Conservation (phyloP, 495 filamentous ascomycete species). For the Tuber umbilicatum region DNA sequence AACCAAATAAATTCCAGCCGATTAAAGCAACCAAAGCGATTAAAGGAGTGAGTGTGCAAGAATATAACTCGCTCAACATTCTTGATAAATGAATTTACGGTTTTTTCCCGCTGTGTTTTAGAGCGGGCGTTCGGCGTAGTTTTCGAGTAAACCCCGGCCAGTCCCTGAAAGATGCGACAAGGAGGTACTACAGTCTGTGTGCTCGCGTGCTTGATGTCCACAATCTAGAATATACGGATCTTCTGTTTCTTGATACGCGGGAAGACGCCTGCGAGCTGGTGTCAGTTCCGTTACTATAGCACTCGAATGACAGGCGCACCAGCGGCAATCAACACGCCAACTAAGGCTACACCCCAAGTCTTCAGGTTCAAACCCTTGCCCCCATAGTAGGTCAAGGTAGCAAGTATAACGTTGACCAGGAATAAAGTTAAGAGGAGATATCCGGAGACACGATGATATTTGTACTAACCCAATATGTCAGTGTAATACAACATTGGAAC, state of each 20-base stretch:
- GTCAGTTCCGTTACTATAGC: background rate
- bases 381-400: slow-evolving; percentile 67
- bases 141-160: background rate
- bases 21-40: background rate
- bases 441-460: slow-evolving; percentile 76
- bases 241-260: slow-evolving; percentile 79
- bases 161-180: background rate
- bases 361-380: slow-evolving; percentile 57
- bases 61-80: background rate
- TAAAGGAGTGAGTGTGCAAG: background rate
- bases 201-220: background rate
- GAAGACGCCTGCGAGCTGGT: slow-evolving; percentile 52
- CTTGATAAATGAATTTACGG: background rate
- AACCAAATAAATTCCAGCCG: background rate
- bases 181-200: background rate
- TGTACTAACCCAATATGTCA: slow-evolving; percentile 50
- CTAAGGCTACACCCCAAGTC: slow-evolving; percentile 62
- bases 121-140: background rate
- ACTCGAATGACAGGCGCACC: slow-evolving; percentile 17
- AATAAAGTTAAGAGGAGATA: slow-evolving; percentile 66
- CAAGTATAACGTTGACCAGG: slow-evolving; percentile 65
- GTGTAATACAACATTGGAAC: background rate
- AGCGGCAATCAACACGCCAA: slow-evolving; percentile 53
- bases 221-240: slow-evolving; percentile 54
- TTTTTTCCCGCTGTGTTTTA: background rate